phyloP scores from a whole-genome alignment of 306 rosid species.

The Cucurbita maxima region DNA sequence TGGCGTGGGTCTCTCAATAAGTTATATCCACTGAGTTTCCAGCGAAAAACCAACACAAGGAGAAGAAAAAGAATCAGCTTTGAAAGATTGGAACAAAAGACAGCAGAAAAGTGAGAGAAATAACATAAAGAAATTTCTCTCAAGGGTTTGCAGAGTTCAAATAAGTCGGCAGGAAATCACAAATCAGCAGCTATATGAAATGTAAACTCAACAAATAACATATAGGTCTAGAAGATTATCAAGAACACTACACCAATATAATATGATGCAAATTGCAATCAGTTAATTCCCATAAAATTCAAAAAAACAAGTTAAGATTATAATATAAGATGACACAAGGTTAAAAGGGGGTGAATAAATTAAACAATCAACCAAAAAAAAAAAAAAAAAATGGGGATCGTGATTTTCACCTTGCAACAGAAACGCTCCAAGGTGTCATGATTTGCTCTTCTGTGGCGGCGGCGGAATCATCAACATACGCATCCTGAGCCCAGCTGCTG shows the following conservation, averaged over 20 bases:
- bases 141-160: background rate
- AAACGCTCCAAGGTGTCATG: slow-evolving; percentile 79
- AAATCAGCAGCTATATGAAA: background rate
- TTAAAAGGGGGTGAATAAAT: background rate
- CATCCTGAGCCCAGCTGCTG: slow-evolving; percentile 49
- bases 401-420: slow-evolving; percentile 64
- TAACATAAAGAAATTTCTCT: background rate
- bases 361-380: background rate
- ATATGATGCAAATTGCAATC: background rate
- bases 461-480: slow-evolving; percentile 56
- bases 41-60: background rate
- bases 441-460: slow-evolving; percentile 59
- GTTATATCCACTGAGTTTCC: slow-evolving; percentile 46
- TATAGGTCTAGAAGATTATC: background rate
- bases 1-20: slow-evolving; percentile 84
- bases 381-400: background rate
- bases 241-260: background rate
- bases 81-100: background rate
- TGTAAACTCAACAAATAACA: background rate
- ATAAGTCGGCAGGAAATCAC: background rate
- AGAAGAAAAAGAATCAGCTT: background rate
- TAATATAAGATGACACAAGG: background rate
- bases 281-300: background rate
- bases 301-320: background rate
- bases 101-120: background rate